Evolutionary conservation across 129 eudicot genomes (phyloP), one percentile per base, ranked within the genome.

Genomic region (Calendula officinalis): DNA sequence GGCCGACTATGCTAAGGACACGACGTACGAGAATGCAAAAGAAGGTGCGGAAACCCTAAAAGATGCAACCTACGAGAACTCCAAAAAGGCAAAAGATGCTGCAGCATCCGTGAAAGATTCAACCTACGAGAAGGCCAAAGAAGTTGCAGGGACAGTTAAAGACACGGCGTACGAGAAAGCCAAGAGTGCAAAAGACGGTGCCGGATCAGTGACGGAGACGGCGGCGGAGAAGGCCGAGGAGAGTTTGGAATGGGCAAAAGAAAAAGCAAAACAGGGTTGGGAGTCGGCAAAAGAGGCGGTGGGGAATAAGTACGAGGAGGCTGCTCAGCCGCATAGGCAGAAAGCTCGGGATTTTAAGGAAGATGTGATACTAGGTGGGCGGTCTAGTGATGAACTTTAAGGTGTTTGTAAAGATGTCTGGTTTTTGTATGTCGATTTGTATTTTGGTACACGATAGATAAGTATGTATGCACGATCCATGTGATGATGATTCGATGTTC

Each of bases 261-360:
- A 77, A 64, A 79, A 74, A 12, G 81, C 81, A 1, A 78, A 68
- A 36, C 78, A 82, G 48, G 77, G 81, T 0, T 12, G 59, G 41
- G 77, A 74, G 44, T 52, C 77, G 8, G 85, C 96, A 2, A 84
- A 82, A 56, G 86, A 85, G 2, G 81, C 66, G 8, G 16, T 83
- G 1, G 73, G 83, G 3, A 61, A 69, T 0, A 81, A 70, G 52
- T 45, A 53, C 3, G 82, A 76, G 10, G 78, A 81, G 35, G 83
- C 79, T 0, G 60, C 67, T 1, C 53, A 56, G 14, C 73, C 72
- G 14, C 78, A 66, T 6, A 81, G 83, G 74, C 73, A 78, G 53
- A 81, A 78, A 38, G 73, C 89, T 0, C 32, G 15, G n/a, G 82
- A 80, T 30, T 64, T 75, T 6, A 72, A 80, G 53, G 80, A 80